Evolutionary conservation across 441 rosid species (phyloP).

Genomic region (Euphorbia schlechtendalii): DNA sequence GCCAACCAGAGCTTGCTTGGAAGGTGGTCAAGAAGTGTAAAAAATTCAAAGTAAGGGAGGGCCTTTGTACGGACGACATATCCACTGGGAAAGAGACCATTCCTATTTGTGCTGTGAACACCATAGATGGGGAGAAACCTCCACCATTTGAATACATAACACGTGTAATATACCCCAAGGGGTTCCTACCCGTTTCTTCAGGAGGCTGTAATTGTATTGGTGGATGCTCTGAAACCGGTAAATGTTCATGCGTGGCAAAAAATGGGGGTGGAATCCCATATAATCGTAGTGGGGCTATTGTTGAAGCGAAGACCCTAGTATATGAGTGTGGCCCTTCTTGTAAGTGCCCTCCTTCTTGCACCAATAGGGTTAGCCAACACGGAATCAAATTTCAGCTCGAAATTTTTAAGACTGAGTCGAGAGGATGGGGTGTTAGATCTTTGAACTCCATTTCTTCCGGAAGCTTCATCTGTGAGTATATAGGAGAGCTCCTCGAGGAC

Average conservation of each 20-base stretch:
- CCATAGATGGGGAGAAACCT: conserved; percentile 62
- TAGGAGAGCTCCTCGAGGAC: conserved; percentile 77
- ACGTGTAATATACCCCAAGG: conserved; percentile 47
- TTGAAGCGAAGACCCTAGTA: conserved; percentile 50
- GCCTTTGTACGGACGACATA: conserved; percentile 57
- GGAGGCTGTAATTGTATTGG: conserved; percentile 52
- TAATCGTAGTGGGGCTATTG: conserved; percentile 69
- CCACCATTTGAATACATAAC: conserved; percentile 51
- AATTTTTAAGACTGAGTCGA: conserved; percentile 65
- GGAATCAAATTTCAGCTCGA: conserved; percentile 80
- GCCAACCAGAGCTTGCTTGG: conserved; percentile 90
- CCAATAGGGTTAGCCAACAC: conserved; percentile 67
- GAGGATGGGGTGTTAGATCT: conserved; percentile 97
- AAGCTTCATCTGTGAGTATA: conserved; percentile 84
- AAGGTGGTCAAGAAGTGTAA: conserved; percentile 54
- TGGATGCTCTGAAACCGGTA: conserved; percentile 46
- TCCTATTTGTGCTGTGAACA: conserved; percentile 72
- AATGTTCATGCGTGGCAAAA: conserved; percentile 53
- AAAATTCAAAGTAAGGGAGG: conserved; percentile 44
- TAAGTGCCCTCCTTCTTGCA: conserved; percentile 67
- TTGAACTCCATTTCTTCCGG: conserved; percentile 68
- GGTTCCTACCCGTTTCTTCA: conserved; percentile 44
- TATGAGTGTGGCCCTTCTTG: conserved; percentile 87
- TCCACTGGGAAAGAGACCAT: conserved; percentile 61
- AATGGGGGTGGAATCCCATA: conserved; percentile 80